A percentile compares a stretch with the other conserved stretches of the same genome.
These are phyloP conservation scores for Zygoascus sp. DNA, from an alignment of 1,139 yeast species.

Conservation along the genomic window DNA sequence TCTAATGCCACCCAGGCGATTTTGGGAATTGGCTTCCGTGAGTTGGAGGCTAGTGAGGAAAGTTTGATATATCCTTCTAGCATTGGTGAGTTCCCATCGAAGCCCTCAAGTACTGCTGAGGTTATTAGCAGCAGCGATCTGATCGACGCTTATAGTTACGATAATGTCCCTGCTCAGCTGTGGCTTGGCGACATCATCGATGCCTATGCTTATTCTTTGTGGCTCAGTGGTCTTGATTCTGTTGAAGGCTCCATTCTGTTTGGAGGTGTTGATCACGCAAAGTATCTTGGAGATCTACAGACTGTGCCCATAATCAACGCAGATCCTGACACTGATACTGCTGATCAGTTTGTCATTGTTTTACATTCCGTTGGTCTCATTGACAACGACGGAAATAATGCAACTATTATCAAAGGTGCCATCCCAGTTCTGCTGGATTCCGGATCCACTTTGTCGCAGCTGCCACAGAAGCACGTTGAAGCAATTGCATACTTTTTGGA, in stretches of 20 bases:
- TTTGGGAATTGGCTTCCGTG: too few relatives aligned
- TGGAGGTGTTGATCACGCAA: conserved; percentile 57
- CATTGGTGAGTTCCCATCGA: too few relatives aligned
- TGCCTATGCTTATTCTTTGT: conserved; percentile 60
- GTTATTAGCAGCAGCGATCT: not conserved
- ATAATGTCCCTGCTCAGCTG: too few relatives aligned
- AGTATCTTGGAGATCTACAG: conserved; percentile 45
- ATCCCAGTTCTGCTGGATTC: conserved; percentile 53
- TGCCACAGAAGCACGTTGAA: conserved; percentile 39
- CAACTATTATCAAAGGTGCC: not conserved
- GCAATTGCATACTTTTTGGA: too few relatives aligned
- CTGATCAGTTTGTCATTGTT: conserved; percentile 8
- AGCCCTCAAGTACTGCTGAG: too few relatives aligned
- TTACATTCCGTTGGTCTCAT: conserved; percentile 11
- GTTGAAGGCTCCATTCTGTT: conserved; percentile 47
- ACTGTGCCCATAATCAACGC: conserved; percentile 17
- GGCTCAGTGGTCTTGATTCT: conserved; percentile 42
- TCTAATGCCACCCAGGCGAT: too few relatives aligned
- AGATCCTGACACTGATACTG: conserved; percentile 16
- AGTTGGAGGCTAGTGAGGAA: too few relatives aligned
- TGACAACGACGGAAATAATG: too few relatives aligned
- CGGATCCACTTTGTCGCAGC: conserved; percentile 56
- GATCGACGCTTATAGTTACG: too few relatives aligned
- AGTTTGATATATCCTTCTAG: too few relatives aligned
- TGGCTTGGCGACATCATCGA: too few relatives aligned